Evolutionary conservation across 2,329 filamentous ascomycete genomes (phyloP).

Genomic region (Septoria linicola): DNA sequence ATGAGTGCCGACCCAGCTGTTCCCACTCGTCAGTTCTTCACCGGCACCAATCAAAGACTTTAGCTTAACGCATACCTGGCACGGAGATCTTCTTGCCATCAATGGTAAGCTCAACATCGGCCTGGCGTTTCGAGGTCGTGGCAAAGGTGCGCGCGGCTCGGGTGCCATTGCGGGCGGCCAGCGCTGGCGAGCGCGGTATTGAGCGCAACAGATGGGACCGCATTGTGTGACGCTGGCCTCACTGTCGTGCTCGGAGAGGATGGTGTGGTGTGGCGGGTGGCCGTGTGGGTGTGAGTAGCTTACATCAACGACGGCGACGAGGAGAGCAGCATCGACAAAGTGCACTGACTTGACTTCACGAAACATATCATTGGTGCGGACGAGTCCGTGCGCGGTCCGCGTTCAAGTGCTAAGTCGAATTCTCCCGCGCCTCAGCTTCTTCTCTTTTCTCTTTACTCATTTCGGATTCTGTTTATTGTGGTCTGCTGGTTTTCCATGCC

Average conservation of each 20-base stretch:
- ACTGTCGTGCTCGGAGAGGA: constrained; percentile 22
- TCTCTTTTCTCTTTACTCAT: constrained; percentile 52
- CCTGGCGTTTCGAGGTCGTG: constrained; percentile 72
- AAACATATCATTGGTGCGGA: constrained; percentile 22
- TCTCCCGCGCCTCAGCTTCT: no score
- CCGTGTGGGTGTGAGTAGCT: constrained; percentile 11
- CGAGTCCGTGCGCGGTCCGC: no score
- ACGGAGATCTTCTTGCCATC: constrained; percentile 98
- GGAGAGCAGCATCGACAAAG: background rate
- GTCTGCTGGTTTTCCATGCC: constrained; percentile 50
- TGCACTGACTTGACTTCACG: constrained; percentile 16
- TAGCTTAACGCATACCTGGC: constrained; percentile 65
- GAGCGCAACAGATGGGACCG: constrained; percentile 64
- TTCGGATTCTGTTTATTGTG: constrained; percentile 65
- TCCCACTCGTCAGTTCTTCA: constrained; percentile 27
- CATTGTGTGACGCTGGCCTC: constrained; percentile 50
- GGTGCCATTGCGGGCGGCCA: constrained; percentile 38
- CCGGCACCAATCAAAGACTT: background rate
- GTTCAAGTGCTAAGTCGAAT: no score
- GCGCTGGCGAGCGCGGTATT: constrained; percentile 56
- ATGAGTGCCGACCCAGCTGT: constrained; percentile 94
- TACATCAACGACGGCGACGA: no score
- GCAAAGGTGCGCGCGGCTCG: constrained; percentile 75
- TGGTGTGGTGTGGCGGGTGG: constrained; percentile 15
- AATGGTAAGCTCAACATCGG: constrained; percentile 92